Evolutionary conservation across 139 green algal species (phyloP), one percentile per base, ranked within the genome.

Genomic region (Micromonas pusilla): DNA sequence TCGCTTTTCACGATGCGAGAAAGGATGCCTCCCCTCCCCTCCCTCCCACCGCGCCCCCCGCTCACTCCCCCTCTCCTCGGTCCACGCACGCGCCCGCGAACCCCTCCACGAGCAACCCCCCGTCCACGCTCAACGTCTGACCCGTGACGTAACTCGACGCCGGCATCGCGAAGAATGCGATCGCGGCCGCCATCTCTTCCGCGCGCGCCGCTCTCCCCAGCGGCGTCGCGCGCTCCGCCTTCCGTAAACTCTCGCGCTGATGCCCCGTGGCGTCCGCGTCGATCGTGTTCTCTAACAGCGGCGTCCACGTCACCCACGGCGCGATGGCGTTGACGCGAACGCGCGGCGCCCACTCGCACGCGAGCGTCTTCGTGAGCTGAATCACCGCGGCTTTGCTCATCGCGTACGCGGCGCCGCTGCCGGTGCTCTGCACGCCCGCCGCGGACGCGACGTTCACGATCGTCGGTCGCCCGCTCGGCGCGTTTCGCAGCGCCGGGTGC

Each of bases 261-360:
- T 57, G 45, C 9, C 33, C 37, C 1, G 34, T 57, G 21, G 38
- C 30, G 33, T 81, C 30, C 19, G 28, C 70, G 20, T 65, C 34
- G 5, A 74, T 1, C 16, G 65, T 32, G 19, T 38, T 34, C 23
- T 25, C 76, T 13, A 74, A 34, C 33, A 81, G 38, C 21, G 63
- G 62, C 1, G 76, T 81, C 20, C 30, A 65, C 31, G 76, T 81
- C 19, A 81, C 64, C 76, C 76, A 73, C 32, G 77, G 77, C 16
- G 77, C 67, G 67, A 82, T 31, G 52, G 33, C 72, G 77, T 82
- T 82, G 31, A 78, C 67, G 2, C 77, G 66, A 6, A 82, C 72
- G 6, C 26, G n/a, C 3, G 45, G 26, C 19, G 67, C 77, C 67
- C 68, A 82, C 52, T 77, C 68, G 30, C 77, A 82, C 53, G 77